Evolutionary conservation across 2,329 filamentous ascomycete species (phyloP).

Genomic region (Cercospora sp.): DNA sequence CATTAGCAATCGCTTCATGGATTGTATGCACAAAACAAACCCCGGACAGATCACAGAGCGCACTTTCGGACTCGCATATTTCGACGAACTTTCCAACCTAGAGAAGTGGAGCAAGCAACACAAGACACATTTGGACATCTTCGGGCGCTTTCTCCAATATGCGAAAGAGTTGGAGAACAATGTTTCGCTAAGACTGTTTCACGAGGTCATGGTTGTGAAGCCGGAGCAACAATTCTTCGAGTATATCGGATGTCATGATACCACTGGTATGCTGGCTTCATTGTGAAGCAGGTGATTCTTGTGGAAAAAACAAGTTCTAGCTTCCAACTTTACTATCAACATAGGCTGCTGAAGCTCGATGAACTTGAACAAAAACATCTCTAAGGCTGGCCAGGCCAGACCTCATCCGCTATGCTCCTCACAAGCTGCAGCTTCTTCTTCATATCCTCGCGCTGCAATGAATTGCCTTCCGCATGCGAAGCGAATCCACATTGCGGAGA

Average conservation of each 20-base stretch:
- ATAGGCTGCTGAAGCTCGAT: slow-evolving; percentile 16
- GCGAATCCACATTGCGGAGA: slow-evolving; percentile 63
- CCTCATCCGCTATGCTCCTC: slow-evolving; percentile 68
- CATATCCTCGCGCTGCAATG: slow-evolving; percentile 60
- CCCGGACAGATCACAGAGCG: slow-evolving; percentile 21
- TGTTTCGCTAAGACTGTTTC: slow-evolving; percentile 26
- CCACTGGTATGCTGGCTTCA: slow-evolving; percentile 27
- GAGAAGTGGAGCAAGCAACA: slow-evolving; percentile 32
- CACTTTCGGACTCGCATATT: slow-evolving; percentile 31
- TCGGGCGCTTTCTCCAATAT: slow-evolving; percentile 29
- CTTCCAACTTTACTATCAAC: not conserved
- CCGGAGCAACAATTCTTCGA: slow-evolving; percentile 29
- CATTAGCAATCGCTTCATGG: slow-evolving; percentile 48
- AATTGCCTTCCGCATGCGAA: slow-evolving; percentile 72
- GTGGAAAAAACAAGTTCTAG: too few relatives aligned
- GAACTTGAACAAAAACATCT: not conserved
- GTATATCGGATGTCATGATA: slow-evolving; percentile 30
- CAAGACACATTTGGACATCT: slow-evolving; percentile 31
- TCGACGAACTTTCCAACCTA: slow-evolving; percentile 27
- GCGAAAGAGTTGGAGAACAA: slow-evolving; percentile 29
- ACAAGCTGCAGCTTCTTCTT: slow-evolving; percentile 71
- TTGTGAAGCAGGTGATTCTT: too few relatives aligned
- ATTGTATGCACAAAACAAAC: slow-evolving; percentile 33
- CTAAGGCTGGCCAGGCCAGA: slow-evolving; percentile 62
- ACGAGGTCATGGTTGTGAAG: slow-evolving; percentile 31